Base-by-base conservation (phyloP, 1,284 basidiomycete species). In the Bjerkandera adusta region DNA sequence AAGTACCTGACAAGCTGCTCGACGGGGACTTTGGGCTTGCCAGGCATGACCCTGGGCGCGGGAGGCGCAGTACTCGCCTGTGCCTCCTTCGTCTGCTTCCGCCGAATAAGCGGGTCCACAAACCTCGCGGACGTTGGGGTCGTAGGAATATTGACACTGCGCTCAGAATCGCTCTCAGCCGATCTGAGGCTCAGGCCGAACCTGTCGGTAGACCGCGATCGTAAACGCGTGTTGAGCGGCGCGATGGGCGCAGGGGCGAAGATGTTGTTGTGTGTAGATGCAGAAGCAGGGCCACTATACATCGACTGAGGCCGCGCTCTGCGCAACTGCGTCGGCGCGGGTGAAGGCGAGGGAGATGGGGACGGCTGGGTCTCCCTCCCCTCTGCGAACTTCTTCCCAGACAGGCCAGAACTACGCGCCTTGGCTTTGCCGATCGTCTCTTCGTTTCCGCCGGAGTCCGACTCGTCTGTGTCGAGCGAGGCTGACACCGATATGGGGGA, bases 1-100 rank as follows among this genome's bases (percentile, higher is more conserved):
- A 91, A 91, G 66, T 85, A 91, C 16, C 85, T 85, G n/a, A 89
- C 85, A 38, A 91, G 66, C 58, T 89, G 77, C 13, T 80, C 83
- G 37, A 90, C 76, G 3, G 84, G 79, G 11, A 86, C 76, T 67
- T 89, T 89, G 35, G 63, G 62, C 52, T 72, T 82, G n/a, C 73
- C 71, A 3, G 64, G 49, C 46, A 64, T 57, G 21, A 60, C 61
- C 49, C 61, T 66, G 7, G 67, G 65, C 24, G 65, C 58, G 11
- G 52, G 48, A 8, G 62, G 65, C 2, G 66, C 69, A 30, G 71
- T 65, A 57, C 68, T 76, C 39, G 59, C 60, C 46, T 58, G 68
- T 47, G 67, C 69, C 48, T 76, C 68, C 58, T 67, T 70, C 60
- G 77, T 78, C 65, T 88, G 84, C 51, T 72, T 77, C 53, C 87